These are phyloP conservation scores for Phytophthora constricta DNA, from an alignment of 352 stramenopile species.

Conservation along the genomic window DNA sequence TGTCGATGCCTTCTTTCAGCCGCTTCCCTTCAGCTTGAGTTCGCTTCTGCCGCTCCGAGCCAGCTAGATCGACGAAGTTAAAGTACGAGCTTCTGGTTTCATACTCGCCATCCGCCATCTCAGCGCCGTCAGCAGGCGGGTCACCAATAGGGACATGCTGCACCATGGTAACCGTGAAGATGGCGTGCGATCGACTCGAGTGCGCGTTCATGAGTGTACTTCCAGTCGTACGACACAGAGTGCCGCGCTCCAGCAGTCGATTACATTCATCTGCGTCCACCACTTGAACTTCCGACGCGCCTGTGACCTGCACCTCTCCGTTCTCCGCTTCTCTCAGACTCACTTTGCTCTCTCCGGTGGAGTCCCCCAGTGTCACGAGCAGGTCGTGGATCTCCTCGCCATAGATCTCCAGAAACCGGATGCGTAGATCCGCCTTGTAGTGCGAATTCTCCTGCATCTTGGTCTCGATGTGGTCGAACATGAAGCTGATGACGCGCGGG, in stretches of 20 bases:
- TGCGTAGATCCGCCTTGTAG: constrained; percentile 71
- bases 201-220: constrained; percentile 94
- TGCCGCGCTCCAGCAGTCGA: constrained; percentile 84
- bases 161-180: constrained; percentile 90
- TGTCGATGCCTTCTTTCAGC: constrained; percentile 97
- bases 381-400: constrained; percentile 91
- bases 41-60: constrained; percentile 95
- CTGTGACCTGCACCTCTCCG: constrained; percentile 82
- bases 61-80: constrained; percentile 93
- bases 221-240: constrained; percentile 81
- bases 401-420: constrained; percentile 94
- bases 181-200: constrained; percentile 92
- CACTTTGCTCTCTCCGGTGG: constrained; percentile 68
- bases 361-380: constrained; percentile 76
- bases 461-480: constrained; percentile 82
- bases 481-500: constrained; percentile 81
- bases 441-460: constrained; percentile 64
- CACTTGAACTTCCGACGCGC: constrained; percentile 81
- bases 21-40: constrained; percentile 93
- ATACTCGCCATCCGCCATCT: constrained; percentile 59
- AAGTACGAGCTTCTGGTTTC: constrained; percentile 89
- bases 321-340: constrained; percentile 86
- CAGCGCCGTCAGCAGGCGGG: constrained; percentile 39
- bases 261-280: constrained; percentile 77
- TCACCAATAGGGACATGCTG: constrained; percentile 75